Conservation (phyloP, 148 eudicot species). For the Drosera capensis region DNA sequence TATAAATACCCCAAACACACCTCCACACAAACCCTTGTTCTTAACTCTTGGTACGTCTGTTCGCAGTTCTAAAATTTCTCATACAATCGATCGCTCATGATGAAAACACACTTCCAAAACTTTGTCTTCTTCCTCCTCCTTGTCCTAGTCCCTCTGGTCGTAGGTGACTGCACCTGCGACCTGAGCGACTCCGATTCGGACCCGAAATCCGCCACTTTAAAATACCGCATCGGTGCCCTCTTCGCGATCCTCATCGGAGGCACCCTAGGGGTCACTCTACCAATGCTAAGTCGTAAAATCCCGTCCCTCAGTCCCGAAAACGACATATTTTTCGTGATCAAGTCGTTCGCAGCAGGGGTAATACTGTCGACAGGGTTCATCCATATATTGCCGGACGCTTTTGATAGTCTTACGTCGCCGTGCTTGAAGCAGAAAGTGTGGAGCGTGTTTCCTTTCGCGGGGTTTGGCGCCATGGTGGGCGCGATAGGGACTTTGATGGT, state of each 20-base stretch:
- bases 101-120: too few relatives aligned
- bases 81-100: too few relatives aligned
- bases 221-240: constrained; percentile 34
- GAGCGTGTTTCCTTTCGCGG: constrained; percentile 59
- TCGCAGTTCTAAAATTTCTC: too few relatives aligned
- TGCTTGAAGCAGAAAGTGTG: constrained; percentile 39
- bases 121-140: not conserved
- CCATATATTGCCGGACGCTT: constrained; percentile 78
- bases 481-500: constrained; percentile 59
- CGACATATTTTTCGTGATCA: constrained; percentile 57
- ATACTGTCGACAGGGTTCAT: constrained; percentile 71
- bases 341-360: constrained; percentile 85
- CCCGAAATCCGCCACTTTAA: constrained; percentile 22
- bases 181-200: constrained; percentile 2
- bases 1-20: too few relatives aligned
- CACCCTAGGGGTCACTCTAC: constrained; percentile 44
- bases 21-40: too few relatives aligned
- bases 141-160: constrained; percentile 4
- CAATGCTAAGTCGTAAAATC: constrained; percentile 25
- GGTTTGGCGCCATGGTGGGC: constrained; percentile 55
- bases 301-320: constrained; percentile 23
- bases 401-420: constrained; percentile 40
- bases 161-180: constrained; percentile 28
- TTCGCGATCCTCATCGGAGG: constrained; percentile 46
- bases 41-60: too few relatives aligned